phyloP scores from a whole-genome alignment of 2,329 filamentous ascomycete species.

The Colletotrichum plurivorum region DNA sequence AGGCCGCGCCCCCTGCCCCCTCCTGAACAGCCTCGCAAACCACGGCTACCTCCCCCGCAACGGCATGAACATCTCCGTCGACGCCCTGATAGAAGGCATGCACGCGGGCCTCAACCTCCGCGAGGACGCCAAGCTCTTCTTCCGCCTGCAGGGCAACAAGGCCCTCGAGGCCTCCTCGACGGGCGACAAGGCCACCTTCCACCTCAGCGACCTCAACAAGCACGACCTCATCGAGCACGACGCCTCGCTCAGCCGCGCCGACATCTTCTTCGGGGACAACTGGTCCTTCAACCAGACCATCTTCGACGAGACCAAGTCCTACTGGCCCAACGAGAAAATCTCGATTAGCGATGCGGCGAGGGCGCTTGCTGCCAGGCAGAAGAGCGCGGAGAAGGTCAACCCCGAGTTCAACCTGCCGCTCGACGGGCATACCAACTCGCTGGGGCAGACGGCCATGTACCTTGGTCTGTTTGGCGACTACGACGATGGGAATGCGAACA shows the following conservation, averaged over 20 bases:
- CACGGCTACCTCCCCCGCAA: slow-evolving; percentile 46
- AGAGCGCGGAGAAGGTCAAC: slow-evolving; percentile 43
- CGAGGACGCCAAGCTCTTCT: slow-evolving; percentile 38
- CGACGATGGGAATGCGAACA: slow-evolving; percentile 39
- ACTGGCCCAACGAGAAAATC: slow-evolving; percentile 13
- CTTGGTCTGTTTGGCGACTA: slow-evolving; percentile 39
- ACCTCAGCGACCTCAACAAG: slow-evolving; percentile 45
- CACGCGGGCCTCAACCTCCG: slow-evolving; percentile 35
- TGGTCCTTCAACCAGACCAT: slow-evolving; percentile 47
- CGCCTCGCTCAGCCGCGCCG: slow-evolving; percentile 43
- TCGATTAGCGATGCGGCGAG: slow-evolving; percentile 42
- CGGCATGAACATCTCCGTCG: slow-evolving; percentile 43
- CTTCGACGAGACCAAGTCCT: slow-evolving; percentile 41
- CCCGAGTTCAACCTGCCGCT: slow-evolving; percentile 42
- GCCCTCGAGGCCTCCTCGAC: slow-evolving; percentile 14
- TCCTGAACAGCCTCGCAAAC: slow-evolving; percentile 46
- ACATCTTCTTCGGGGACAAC: slow-evolving; percentile 47
- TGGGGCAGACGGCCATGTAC: slow-evolving; percentile 41
- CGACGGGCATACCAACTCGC: slow-evolving; percentile 27
- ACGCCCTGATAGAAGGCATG: slow-evolving; percentile 39
- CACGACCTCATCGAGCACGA: slow-evolving; percentile 41
- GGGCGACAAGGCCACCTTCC: slow-evolving; percentile 38
- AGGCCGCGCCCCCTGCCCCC: slow-evolving; percentile 41
- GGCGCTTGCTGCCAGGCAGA: slow-evolving; percentile 44
- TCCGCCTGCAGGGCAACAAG: slow-evolving; percentile 36